phyloP scores from a whole-genome alignment of 805 yeast genomes.

The Barnettozyma populi region DNA sequence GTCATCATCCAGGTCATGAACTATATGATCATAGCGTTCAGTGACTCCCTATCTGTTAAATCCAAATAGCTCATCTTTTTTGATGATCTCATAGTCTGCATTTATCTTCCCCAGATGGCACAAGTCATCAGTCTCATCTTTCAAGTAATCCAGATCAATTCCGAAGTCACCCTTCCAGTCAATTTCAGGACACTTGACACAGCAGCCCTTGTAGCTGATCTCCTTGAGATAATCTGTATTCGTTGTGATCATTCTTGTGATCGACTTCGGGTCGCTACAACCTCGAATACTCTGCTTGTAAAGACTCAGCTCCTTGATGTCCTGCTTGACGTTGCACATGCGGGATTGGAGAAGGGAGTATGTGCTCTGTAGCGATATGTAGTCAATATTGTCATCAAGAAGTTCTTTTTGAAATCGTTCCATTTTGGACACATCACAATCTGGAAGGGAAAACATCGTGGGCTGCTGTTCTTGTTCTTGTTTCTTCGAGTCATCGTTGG shows the following conservation, averaged over 20 bases:
- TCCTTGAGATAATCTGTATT: slow-evolving; percentile 22
- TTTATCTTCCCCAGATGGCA: slow-evolving; percentile 16
- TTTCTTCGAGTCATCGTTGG: not conserved
- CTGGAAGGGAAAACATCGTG: not conserved
- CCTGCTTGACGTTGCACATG: slow-evolving; percentile 12
- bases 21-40: not conserved
- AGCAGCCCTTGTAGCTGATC: slow-evolving; percentile 22
- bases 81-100: slow-evolving; percentile 24
- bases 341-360: slow-evolving; percentile 20
- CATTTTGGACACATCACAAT: slow-evolving; percentile 5
- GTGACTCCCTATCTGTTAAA: slow-evolving; percentile 2
- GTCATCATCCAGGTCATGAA: not conserved
- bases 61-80: slow-evolving; percentile 20
- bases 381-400: slow-evolving; percentile 21
- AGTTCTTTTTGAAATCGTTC: slow-evolving; percentile 13
- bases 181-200: slow-evolving; percentile 21
- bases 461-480: not conserved
- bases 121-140: slow-evolving; percentile 7
- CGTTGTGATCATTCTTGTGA: slow-evolving; percentile 9
- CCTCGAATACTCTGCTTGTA: slow-evolving; percentile 17
- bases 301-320: slow-evolving; percentile 19
- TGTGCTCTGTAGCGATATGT: slow-evolving; percentile 19
- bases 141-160: slow-evolving; percentile 14
- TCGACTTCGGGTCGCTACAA: slow-evolving; percentile 15
- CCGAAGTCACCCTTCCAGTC: slow-evolving; percentile 24